phyloP scores from a whole-genome alignment of 2,329 filamentous ascomycete genomes.

The Lachnellula subtilissima region DNA sequence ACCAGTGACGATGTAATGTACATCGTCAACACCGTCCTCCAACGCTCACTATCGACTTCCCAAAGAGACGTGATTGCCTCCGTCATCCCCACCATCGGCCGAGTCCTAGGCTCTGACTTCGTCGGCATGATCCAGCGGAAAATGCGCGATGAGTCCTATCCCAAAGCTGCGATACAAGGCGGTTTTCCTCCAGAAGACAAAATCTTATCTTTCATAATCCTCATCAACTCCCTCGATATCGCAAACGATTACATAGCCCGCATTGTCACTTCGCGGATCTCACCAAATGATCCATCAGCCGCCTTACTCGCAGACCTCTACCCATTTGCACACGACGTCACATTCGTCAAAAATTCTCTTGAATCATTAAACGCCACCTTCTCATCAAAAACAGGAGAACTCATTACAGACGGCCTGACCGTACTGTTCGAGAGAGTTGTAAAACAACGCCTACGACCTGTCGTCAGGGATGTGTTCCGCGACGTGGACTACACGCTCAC shows the following conservation, averaged over 20 bases:
- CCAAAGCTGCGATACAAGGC: slow-evolving; percentile 71
- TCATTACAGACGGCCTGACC: slow-evolving; percentile 77
- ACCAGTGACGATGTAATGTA: slow-evolving; percentile 99
- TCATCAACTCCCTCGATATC: slow-evolving; percentile 94
- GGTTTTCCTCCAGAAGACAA: slow-evolving; percentile 82
- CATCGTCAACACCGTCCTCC: slow-evolving; percentile 88
- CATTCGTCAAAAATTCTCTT: slow-evolving; percentile 63
- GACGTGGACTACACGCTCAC: slow-evolving; percentile 79
- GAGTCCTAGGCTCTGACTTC: slow-evolving; percentile 83
- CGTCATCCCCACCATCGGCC: slow-evolving; percentile 72
- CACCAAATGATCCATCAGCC: slow-evolving; percentile 38
- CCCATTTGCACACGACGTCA: slow-evolving; percentile 72
- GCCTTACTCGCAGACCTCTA: slow-evolving; percentile 60
- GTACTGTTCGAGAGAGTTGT: slow-evolving; percentile 86
- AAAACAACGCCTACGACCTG: slow-evolving; percentile 75
- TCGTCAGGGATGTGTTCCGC: slow-evolving; percentile 83
- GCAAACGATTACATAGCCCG: slow-evolving; percentile 85
- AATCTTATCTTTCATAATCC: slow-evolving; percentile 81
- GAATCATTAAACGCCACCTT: slow-evolving; percentile 68
- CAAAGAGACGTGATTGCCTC: slow-evolving; percentile 73
- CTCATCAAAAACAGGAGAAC: slow-evolving; percentile 70
- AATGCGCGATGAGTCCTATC: slow-evolving; percentile 95
- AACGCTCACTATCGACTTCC: slow-evolving; percentile 80
- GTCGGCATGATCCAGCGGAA: slow-evolving; percentile 96
- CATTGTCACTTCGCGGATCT: slow-evolving; percentile 69